Conservation (phyloP, 441 rosid species). For the Adansonia gregorii region DNA sequence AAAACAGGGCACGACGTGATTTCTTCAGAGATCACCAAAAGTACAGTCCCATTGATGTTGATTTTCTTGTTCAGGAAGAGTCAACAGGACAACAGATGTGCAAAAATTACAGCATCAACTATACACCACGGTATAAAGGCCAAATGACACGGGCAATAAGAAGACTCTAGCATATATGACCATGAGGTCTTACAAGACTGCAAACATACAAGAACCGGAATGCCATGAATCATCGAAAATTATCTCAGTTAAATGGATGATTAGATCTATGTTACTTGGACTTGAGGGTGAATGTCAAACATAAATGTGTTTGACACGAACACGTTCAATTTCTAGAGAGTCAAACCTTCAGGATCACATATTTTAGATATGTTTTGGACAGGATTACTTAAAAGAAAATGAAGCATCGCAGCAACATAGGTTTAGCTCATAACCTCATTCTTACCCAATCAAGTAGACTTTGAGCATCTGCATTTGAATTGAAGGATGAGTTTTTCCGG, state of each 20-base stretch:
- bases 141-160: neutral
- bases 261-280: neutral
- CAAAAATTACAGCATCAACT: neutral
- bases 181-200: neutral
- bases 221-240: neutral
- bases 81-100: neutral
- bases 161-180: neutral
- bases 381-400: neutral
- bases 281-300: neutral
- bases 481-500: conserved; percentile 66
- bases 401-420: neutral
- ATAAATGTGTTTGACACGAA: neutral
- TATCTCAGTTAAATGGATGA: neutral
- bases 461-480: conserved; percentile 45
- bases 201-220: neutral
- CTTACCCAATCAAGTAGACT: conserved; percentile 93
- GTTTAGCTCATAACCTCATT: conserved; percentile 14
- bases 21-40: neutral
- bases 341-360: neutral
- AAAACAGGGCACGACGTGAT: neutral
- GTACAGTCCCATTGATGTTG: neutral
- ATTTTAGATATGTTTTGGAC: no score
- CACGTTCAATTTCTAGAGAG: neutral
- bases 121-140: neutral
- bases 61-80: neutral